phyloP scores from a whole-genome alignment of 1,139 yeast genomes.

The Geotrichum macrosporum region DNA sequence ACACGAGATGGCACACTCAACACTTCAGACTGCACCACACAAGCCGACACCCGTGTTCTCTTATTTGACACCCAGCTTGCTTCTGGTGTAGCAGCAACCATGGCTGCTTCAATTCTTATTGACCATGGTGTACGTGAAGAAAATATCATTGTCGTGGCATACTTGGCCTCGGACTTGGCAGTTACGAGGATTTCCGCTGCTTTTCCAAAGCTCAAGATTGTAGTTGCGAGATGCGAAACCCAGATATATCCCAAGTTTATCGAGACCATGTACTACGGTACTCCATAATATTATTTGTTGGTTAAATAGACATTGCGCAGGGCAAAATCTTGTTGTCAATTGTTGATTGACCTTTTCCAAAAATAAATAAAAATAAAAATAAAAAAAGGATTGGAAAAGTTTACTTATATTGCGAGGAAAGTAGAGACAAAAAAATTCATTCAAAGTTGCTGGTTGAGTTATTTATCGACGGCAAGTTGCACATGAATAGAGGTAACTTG shows the following conservation, averaged over 20 bases:
- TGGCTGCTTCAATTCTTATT: conserved; percentile 84
- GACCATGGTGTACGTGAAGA: conserved; percentile 70
- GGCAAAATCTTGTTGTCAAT: too few relatives aligned
- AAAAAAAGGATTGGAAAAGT: too few relatives aligned
- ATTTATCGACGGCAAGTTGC: too few relatives aligned
- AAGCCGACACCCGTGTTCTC: conserved; percentile 47
- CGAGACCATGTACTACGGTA: conserved; percentile 77
- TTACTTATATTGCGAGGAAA: too few relatives aligned
- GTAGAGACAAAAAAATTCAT: too few relatives aligned
- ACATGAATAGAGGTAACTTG: too few relatives aligned
- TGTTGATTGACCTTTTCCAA: too few relatives aligned
- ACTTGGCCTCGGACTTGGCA: conserved; percentile 77
- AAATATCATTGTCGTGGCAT: conserved; percentile 65
- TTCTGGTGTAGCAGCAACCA: conserved; percentile 89
- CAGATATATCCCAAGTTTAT: conserved; percentile 56
- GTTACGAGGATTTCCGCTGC: conserved; percentile 70
- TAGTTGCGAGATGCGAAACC: conserved; percentile 58
- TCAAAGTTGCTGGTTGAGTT: too few relatives aligned
- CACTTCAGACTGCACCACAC: conserved; percentile 20
- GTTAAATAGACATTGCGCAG: too few relatives aligned
- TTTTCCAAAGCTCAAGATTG: conserved; percentile 62
- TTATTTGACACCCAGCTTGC: conserved; percentile 83
- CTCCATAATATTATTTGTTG: too few relatives aligned
- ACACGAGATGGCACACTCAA: conserved; percentile 23
- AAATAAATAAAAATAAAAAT: too few relatives aligned